Evolutionary conservation across 495 filamentous ascomycete genomes (phyloP).

Genomic region (Tuber aestivum): DNA sequence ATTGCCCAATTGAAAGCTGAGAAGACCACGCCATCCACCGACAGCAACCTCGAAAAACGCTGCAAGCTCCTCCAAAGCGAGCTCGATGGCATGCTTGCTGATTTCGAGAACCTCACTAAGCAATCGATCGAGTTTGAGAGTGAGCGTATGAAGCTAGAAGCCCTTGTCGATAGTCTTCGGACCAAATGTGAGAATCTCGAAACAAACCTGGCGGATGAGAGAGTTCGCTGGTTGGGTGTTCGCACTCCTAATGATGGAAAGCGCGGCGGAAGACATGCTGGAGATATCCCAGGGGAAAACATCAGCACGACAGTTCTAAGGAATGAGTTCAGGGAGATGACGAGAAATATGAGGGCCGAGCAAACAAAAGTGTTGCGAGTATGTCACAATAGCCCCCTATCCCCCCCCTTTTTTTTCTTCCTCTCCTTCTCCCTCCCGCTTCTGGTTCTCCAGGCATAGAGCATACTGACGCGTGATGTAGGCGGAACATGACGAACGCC

Average conservation of each 20-base stretch:
- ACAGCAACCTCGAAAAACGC: constrained; percentile 53
- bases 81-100: constrained; percentile 70
- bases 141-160: constrained; percentile 71
- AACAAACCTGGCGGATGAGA: constrained; percentile 63
- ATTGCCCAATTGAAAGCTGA: constrained; percentile 52
- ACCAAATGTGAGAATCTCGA: constrained; percentile 65
- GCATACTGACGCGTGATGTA: background rate
- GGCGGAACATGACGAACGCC: constrained; percentile 42
- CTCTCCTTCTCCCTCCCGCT: background rate
- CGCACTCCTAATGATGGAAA: constrained; percentile 44
- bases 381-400: constrained; percentile 39
- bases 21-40: constrained; percentile 39
- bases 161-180: constrained; percentile 61
- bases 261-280: constrained; percentile 46
- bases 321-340: constrained; percentile 87
- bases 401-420: no score
- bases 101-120: constrained; percentile 82
- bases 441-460: background rate
- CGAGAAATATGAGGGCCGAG: constrained; percentile 71
- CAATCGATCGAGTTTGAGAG: constrained; percentile 81
- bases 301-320: constrained; percentile 69
- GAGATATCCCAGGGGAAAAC: constrained; percentile 46
- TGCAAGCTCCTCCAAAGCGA: constrained; percentile 66
- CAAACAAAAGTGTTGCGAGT: constrained; percentile 64
- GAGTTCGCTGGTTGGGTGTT: constrained; percentile 63